Base-by-base conservation (phyloP, 176 grass and related monocot species). In the Phoenix dactylifera region DNA sequence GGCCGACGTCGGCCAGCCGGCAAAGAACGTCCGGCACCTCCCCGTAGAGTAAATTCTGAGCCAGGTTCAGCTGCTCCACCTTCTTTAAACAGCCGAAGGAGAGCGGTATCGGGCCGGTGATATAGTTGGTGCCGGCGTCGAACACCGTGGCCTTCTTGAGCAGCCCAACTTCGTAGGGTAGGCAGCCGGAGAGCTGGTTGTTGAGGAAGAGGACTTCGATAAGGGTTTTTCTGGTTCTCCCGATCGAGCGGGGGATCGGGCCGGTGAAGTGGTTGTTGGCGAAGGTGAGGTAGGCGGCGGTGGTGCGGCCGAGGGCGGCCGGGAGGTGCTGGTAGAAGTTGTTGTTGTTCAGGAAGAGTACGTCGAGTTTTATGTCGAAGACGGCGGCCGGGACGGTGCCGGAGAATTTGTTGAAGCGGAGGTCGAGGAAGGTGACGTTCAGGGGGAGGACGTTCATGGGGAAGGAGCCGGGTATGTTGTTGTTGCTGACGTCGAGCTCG, bases 341-440 rank as follows among this genome's bases (percentile, higher is more conserved):
- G 72, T 95, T 95, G 77, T 95, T 95, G 76, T 95, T 95, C 44
- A 95, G 78, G 77, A 95, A 89, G 16, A 95, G 81, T 1, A 75
- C 89, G 16, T 85, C 81, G 1, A 79, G 57, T 22, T 52, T 44
- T 55, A 80, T 25, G 58, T 22, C 23, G 75, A 95, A 95, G 32
- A 95, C 64, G 0, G 60, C 57, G 6, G 79, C 0, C 16, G 85
- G 89, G 24, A 95, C 85, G 0, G 50, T 1, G 3, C 82, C 85
- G 0, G 16, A 44, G 63, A 75, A 83, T 4, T 6, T 14, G 68
- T 95, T 95, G 78, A 78, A 95, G 25, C 89, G 89, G 75, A 95
- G 64, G 79, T 95, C 89, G 26, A 89, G 85, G 75, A 95, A 95
- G 64, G 62, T 64, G 67, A 86, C 82, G 0, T 35, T 5, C 15